Evolutionary conservation across 2,329 filamentous ascomycete genomes (phyloP).

Genomic region (Calonectria multiphialidica): DNA sequence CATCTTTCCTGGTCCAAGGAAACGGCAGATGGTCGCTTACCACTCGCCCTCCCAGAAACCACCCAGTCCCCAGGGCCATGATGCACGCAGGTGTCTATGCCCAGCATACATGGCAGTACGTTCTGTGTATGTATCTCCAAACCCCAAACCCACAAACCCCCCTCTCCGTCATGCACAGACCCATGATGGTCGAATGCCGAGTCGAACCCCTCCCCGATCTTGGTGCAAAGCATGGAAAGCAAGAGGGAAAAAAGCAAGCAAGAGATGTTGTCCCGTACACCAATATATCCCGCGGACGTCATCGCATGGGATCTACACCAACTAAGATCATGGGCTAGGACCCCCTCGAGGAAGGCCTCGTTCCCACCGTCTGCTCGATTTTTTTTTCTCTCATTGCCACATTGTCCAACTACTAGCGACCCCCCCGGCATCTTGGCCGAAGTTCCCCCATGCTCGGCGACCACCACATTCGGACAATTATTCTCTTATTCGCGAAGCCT

Average conservation of each 20-base stretch:
- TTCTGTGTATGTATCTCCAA: background rate
- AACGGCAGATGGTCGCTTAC: constrained; percentile 7
- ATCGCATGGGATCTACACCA: constrained; percentile 22
- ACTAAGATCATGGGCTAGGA: constrained; percentile 19
- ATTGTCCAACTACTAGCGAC: background rate
- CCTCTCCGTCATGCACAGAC: constrained; percentile 5
- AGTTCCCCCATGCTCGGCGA: constrained; percentile 16
- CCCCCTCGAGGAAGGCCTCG: constrained; percentile 4
- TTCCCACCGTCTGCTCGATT: background rate
- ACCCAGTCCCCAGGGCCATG: background rate
- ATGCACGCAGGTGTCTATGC: background rate
- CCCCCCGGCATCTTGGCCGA: background rate
- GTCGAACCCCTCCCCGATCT: constrained; percentile 17
- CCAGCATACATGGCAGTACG: background rate
- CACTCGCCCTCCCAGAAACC: constrained; percentile 4
- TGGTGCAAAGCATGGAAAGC: background rate
- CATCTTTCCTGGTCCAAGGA: constrained; percentile 6
- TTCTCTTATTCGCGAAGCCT: constrained; percentile 20
- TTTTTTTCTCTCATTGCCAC: background rate
- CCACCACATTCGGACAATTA: constrained; percentile 16
- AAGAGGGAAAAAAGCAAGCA: constrained; percentile 10
- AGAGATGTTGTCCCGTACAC: background rate
- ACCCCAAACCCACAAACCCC: too few relatives aligned
- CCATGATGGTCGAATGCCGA: constrained; percentile 1
- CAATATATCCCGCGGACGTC: constrained; percentile 5